Conservation (phyloP, 176 grass and related monocot genomes). For the Cenchrus purpureus region DNA sequence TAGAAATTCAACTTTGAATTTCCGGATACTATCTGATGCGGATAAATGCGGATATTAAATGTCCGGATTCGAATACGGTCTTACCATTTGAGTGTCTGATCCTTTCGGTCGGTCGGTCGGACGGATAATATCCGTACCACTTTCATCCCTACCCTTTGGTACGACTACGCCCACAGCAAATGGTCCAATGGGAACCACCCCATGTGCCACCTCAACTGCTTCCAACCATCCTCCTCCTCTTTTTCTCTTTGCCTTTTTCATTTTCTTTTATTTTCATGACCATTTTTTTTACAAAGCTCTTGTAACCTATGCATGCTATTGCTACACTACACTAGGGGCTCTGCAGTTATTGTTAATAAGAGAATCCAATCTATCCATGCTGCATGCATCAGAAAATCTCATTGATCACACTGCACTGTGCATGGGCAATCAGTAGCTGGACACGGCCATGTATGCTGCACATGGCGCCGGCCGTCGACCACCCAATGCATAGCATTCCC, state of each 20-base stretch:
- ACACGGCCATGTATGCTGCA: conserved; percentile 50
- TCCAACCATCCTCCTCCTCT: neutral
- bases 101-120: too few relatives aligned
- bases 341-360: conserved; percentile 6
- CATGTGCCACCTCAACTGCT: conserved; percentile 46
- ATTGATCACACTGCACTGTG: conserved; percentile 43
- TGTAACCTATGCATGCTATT: neutral
- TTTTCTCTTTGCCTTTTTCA: neutral
- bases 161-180: conserved; percentile 8
- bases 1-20: too few relatives aligned
- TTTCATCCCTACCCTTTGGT: neutral
- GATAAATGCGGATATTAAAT: too few relatives aligned
- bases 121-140: too few relatives aligned
- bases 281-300: neutral
- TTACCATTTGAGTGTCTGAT: too few relatives aligned
- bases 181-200: conserved; percentile 34
- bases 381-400: conserved; percentile 7
- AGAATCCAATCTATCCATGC: conserved; percentile 11
- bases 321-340: neutral
- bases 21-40: too few relatives aligned
- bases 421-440: conserved; percentile 46
- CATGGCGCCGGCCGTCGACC: conserved; percentile 52
- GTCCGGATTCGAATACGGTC: too few relatives aligned
- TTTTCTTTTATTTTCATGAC: neutral
- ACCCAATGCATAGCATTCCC: conserved; percentile 23